Conservation (phyloP, 1,284 basidiomycete species). For the Moniliophthora roreri region DNA sequence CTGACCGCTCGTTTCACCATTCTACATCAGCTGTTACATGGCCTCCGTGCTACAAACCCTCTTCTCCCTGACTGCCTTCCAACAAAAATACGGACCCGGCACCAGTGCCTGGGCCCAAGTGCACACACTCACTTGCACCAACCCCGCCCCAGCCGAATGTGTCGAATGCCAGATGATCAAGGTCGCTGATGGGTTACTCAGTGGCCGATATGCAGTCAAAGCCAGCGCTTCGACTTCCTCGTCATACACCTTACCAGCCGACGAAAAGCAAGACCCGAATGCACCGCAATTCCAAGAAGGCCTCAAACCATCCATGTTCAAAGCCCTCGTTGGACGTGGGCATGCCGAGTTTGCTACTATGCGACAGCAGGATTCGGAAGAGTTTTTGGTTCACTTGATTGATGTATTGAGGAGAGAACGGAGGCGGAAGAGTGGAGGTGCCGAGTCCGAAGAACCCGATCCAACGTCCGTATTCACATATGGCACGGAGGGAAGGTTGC, state of each 20-base stretch:
- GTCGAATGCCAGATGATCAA: conserved; percentile 96
- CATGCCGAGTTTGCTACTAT: conserved; percentile 96
- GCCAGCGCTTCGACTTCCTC: conserved; percentile 22
- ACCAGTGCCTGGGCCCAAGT: conserved; percentile 35
- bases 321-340: conserved; percentile 87
- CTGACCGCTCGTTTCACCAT: not conserved
- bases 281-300: conserved; percentile 78
- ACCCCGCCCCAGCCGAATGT: conserved; percentile 78
- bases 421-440: conserved; percentile 33
- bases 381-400: conserved; percentile 88
- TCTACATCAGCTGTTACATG: conserved; percentile 90
- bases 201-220: conserved; percentile 86
- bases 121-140: conserved; percentile 70
- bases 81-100: conserved; percentile 63
- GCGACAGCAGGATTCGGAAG: conserved; percentile 96
- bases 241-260: too few relatives aligned
- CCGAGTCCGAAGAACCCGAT: conserved; percentile 40
- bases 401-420: conserved; percentile 68
- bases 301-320: conserved; percentile 84
- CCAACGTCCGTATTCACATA: conserved; percentile 82
- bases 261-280: conserved; percentile 11
- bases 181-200: conserved; percentile 89
- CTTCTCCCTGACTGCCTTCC: conserved; percentile 83
- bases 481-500: conserved; percentile 81
- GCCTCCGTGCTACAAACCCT: conserved; percentile 90